phyloP scores from a whole-genome alignment of 2,329 filamentous ascomycete species.

The Aspergillus tamarii region DNA sequence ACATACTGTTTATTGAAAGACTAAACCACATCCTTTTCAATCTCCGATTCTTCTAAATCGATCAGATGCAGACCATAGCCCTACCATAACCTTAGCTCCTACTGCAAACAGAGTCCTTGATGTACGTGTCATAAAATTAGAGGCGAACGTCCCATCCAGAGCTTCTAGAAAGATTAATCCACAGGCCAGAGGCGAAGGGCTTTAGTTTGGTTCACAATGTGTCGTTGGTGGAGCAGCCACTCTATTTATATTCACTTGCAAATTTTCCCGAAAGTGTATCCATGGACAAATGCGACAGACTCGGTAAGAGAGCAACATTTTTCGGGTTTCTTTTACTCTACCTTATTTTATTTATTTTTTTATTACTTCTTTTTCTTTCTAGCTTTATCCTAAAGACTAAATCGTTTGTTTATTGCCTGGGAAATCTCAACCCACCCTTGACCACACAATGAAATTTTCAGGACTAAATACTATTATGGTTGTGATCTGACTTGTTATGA shows the following conservation, averaged over 20 bases:
- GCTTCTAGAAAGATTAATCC: not conserved
- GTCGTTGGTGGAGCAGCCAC: slow-evolving; percentile 5
- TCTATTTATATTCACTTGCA: slow-evolving; percentile 8
- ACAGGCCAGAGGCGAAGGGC: not conserved
- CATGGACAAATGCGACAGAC: not conserved
- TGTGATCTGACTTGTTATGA: not conserved
- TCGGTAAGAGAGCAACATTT: slow-evolving; percentile 1
- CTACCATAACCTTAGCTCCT: not conserved
- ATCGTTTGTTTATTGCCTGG: not conserved
- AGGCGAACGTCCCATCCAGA: not conserved
- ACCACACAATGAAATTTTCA: not conserved
- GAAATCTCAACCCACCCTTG: not conserved
- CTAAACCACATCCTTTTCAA: not conserved
- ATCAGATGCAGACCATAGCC: not conserved
- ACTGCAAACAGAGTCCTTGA: not conserved
- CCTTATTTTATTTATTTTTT: not conserved
- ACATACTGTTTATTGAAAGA: not conserved
- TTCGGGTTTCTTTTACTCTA: not conserved
- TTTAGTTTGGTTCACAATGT: slow-evolving; percentile 7
- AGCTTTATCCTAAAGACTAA: not conserved
- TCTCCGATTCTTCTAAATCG: not conserved
- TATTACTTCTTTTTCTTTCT: too few relatives aligned
- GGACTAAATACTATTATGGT: not conserved
- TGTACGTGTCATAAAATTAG: not conserved
- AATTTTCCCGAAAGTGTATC: slow-evolving; percentile 6